Conservation (phyloP, 1,284 basidiomycete species). For the Limonomyces culmigenus region DNA sequence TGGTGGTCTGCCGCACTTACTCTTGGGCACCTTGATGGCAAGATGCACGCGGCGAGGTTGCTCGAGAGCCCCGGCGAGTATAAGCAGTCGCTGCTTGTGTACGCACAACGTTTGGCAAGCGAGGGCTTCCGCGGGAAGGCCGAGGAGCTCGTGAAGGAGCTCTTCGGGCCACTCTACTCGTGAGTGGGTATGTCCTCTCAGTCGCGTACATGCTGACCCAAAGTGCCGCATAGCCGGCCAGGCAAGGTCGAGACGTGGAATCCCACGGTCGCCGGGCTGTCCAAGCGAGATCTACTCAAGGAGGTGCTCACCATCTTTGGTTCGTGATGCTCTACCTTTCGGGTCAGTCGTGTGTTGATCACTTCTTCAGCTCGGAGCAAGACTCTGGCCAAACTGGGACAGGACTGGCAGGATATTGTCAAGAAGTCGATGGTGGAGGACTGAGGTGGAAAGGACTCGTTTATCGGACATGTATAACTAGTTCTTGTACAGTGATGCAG, state of each 20-base stretch:
- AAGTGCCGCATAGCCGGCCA: constrained; percentile 40
- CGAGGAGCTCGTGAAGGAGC: constrained; percentile 75
- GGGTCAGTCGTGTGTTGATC: constrained; percentile 4
- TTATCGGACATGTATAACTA: no score
- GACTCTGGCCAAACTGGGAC: constrained; percentile 49
- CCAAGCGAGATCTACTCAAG: constrained; percentile 64
- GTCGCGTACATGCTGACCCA: no score
- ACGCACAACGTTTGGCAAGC: constrained; percentile 71
- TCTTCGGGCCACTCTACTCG: constrained; percentile 81
- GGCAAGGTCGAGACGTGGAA: constrained; percentile 44
- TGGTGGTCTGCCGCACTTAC: constrained; percentile 73
- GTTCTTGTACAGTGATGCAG: no score
- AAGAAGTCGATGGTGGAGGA: no score
- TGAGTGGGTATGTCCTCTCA: constrained; percentile 18
- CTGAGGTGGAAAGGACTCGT: no score
- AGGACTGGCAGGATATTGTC: constrained; percentile 65
- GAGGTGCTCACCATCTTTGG: constrained; percentile 68
- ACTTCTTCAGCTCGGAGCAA: constrained; percentile 42
- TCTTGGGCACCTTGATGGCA: constrained; percentile 72
- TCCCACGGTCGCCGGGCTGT: constrained; percentile 45
- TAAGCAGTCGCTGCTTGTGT: constrained; percentile 54
- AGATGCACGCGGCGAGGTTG: constrained; percentile 51
- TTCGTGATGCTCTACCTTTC: constrained; percentile 18
- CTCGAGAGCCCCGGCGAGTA: constrained; percentile 75
- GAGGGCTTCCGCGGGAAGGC: constrained; percentile 75